Evolutionary conservation across 1,284 basidiomycete species (phyloP).

Genomic region (Mycena sp.): DNA sequence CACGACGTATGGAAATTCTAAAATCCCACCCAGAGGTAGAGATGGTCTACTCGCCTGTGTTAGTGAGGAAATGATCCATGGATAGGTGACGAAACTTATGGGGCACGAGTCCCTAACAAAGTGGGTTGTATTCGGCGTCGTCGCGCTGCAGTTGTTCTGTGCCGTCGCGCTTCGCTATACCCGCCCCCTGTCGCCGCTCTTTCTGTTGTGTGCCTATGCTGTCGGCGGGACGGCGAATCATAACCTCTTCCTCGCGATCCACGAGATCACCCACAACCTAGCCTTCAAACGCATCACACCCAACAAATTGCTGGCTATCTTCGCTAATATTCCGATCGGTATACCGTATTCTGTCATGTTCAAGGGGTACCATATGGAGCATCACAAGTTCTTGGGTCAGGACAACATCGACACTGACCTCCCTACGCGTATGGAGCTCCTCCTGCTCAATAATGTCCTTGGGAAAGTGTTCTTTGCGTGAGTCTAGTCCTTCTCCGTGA

Average conservation of each 20-base stretch:
- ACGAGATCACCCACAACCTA: conserved; percentile 98
- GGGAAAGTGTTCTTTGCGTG: conserved; percentile 98
- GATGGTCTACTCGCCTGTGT: conserved; percentile 10
- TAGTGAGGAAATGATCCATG: not conserved
- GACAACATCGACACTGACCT: conserved; percentile 97
- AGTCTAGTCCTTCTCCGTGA: conserved; percentile 40
- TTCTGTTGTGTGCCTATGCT: conserved; percentile 84
- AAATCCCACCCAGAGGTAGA: conserved; percentile 93
- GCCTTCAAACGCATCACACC: conserved; percentile 87
- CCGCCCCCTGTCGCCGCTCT: conserved; percentile 74
- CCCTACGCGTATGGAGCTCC: conserved; percentile 86
- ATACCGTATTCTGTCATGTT: conserved; percentile 97
- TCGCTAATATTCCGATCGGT: conserved; percentile 93
- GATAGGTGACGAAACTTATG: conserved; percentile 92
- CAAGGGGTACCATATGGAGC: conserved; percentile 96
- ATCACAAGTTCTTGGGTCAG: conserved; percentile 95
- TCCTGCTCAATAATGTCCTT: conserved; percentile 92
- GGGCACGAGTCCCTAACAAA: conserved; percentile 93
- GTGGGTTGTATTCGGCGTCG: conserved; percentile 85
- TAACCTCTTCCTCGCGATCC: conserved; percentile 96
- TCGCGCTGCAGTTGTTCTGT: conserved; percentile 76
- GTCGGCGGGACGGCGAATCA: conserved; percentile 97
- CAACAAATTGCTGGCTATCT: conserved; percentile 90
- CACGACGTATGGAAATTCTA: conserved; percentile 88
- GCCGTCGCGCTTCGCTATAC: conserved; percentile 76